A percentile compares a stretch with the other conserved stretches of the same genome.
Conservation (phyloP, 495 filamentous ascomycete genomes). For the Xylaria intraflava region DNA sequence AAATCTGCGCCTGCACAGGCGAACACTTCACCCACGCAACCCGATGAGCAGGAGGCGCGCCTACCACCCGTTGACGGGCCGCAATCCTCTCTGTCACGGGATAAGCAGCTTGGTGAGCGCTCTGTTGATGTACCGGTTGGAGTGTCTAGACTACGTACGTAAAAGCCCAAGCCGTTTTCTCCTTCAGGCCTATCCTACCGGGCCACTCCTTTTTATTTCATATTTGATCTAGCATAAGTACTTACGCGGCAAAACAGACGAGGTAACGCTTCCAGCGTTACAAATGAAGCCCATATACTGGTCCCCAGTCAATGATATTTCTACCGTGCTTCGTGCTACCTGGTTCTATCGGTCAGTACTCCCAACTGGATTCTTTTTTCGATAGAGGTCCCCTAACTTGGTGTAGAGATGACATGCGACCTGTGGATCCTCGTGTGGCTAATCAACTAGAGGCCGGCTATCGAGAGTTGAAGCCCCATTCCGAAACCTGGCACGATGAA, state of each 20-base stretch:
- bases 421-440: conserved; percentile 79
- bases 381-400: conserved; percentile 7
- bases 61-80: conserved; percentile 1
- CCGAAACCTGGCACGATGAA: conserved; percentile 89
- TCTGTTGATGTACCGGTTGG: conserved; percentile 61
- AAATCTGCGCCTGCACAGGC: background rate
- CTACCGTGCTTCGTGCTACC: conserved; percentile 74
- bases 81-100: conserved; percentile 1
- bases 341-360: conserved; percentile 75
- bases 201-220: background rate
- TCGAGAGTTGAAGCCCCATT: conserved; percentile 78
- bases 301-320: conserved; percentile 89
- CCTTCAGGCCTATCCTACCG: background rate
- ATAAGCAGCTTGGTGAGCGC: conserved; percentile 12
- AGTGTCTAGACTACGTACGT: conserved; percentile 57
- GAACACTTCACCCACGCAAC: conserved; percentile 1
- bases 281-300: conserved; percentile 97
- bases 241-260: conserved; percentile 19
- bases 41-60: conserved; percentile 5
- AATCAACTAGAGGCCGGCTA: conserved; percentile 91
- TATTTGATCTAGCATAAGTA: background rate
- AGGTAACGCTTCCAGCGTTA: conserved; percentile 49
- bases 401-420: conserved; percentile 70
- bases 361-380: background rate
- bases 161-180: background rate